phyloP scores from a whole-genome alignment of 306 rosid genomes.

The Alnus glutinosa region DNA sequence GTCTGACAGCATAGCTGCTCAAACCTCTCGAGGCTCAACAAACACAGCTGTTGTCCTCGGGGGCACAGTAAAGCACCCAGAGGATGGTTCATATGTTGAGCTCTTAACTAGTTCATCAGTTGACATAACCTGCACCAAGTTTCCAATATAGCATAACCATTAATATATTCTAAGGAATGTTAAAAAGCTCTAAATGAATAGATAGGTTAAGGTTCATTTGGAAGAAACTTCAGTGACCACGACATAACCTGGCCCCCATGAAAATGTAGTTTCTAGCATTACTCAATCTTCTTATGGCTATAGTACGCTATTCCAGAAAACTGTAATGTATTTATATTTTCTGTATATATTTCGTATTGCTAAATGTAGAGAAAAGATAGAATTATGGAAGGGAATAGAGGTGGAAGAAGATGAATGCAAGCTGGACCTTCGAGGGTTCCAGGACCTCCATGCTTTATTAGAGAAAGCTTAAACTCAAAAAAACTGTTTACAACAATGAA shows the following conservation, averaged over 20 bases:
- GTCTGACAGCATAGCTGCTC: background rate
- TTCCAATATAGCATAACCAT: background rate
- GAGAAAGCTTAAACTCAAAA: no score
- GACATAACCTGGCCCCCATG: background rate
- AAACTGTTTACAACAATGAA: no score
- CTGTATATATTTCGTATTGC: no score
- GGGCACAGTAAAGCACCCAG: constrained; percentile 70
- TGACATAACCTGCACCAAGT: constrained; percentile 52
- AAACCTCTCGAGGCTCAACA: constrained; percentile 56
- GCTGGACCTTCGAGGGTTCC: no score
- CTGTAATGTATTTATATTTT: no score
- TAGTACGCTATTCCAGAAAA: background rate
- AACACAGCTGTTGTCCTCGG: constrained; percentile 74
- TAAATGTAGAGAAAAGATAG: no score
- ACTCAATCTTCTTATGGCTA: background rate
- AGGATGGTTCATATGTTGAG: constrained; percentile 58
- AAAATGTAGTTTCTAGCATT: no score
- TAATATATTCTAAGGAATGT: background rate
- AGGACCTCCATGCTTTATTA: no score
- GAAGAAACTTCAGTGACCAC: background rate
- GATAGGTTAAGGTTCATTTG: background rate
- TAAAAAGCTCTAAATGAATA: constrained; percentile 10
- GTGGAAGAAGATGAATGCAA: no score
- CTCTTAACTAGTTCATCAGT: constrained; percentile 62
- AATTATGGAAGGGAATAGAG: no score